Evolutionary conservation across 768 basidiomycete genomes (phyloP), one percentile per base, ranked within the genome.

Genomic region (Hirschioporus abietinus): DNA sequence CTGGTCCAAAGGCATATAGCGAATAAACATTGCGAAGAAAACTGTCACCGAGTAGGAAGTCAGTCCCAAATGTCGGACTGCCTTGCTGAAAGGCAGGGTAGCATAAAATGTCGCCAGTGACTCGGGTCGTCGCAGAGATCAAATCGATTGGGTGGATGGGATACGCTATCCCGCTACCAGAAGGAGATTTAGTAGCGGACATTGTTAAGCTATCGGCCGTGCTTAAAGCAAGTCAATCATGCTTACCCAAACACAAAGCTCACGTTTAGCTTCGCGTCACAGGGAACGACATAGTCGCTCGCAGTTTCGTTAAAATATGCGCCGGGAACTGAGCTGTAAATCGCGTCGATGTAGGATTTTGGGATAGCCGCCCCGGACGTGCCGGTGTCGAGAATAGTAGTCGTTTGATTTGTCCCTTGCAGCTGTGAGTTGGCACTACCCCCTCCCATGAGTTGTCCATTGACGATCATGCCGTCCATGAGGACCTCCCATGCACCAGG

Each of bases 21-120:
- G 70, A 69, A 66, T 79, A 79, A 62, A 74, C 74, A 65, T 76
- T 78, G 62, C 76, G 74, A 36, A 79, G 70, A 72, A 79, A 75
- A 23, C 74, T 70, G 67, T 76, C 76, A 12, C 78, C 77, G 52
- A 77, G 69, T 60, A 78, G 70, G 34, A 76, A 68, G 66, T 12
- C 71, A 68, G 1, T 64, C 34, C 52, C 68, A 69, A 30, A 64
- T 58, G 64, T 60, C 60, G 2, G 63, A 64, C 66, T 72, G 27
- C 63, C 69, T 67, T 35, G 4, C 20, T 65, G 57, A 60, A 63
- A 23, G 42, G 68, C 15, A 65, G 70, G 24, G 61, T 62, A 25
- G 66, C 35, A 18, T 66, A 17, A 15, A 34, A 26, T 36, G 65
- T 25, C 17, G 68, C 68, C 18, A 69, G 60, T 59, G 74, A 76